Base-by-base conservation (phyloP, 768 basidiomycete genomes). In the Boletus pseudo-olivaceus region DNA sequence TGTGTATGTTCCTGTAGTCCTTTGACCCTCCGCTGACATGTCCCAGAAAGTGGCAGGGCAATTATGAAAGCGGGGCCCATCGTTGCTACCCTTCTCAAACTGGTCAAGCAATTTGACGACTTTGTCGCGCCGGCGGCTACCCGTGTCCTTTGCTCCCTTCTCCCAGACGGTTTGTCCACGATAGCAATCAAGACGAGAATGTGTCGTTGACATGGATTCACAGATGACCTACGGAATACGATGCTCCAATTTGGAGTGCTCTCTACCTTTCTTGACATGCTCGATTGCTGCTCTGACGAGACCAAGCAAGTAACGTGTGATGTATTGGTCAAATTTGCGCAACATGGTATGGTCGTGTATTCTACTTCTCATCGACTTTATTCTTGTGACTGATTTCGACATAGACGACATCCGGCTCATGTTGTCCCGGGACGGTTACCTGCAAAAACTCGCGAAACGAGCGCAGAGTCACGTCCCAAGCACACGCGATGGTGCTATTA, bases 71-170 rank as follows among this genome's bases (percentile, higher is more conserved):
- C 38, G 1, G 52, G 53, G 0, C 44, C 47, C 1, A 58, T 49
- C 1, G 23, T 63, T 7, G 37, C 51, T 9, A 59, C 58, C 0
- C 58, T 70, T 37, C 45, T 67, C 45, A 66, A 47, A 33, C 42
- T 70, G 11, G 46, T 61, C 38, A 53, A 52, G 29, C 51, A 54
- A n/a, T 57, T 34, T 27, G 69, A 71, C 34, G 65, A 71, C 41
- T 67, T 65, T 33, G 68, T 69, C 7, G 57, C 68, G 19, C 67
- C 67, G 1, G 63, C 63, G 15, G 69, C 69, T 11, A 59, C 52
- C 3, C 65, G 59, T 17, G 61, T 64, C 1, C 54, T 69, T 23
- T 65, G 67, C 19, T 55, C 58, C 17, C 55, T 69, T 20, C 63
- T 62, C 17, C 49, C 41, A 27, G 62, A 70, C n/a, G 49, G 68